Conservation (phyloP, 306 rosid genomes). For the Citrullus mucosospermus region DNA sequence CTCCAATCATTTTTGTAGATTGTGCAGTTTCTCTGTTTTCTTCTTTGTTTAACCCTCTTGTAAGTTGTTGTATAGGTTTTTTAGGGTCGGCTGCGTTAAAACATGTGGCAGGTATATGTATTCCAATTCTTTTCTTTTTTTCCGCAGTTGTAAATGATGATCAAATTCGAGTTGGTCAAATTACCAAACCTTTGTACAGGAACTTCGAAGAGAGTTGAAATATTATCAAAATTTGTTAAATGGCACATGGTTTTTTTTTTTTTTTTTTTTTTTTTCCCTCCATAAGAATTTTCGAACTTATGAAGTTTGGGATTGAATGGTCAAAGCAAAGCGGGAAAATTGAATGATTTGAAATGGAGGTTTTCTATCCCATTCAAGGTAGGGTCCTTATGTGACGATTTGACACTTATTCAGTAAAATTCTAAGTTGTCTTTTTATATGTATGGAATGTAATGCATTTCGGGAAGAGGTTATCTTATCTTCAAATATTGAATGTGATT, state of each 20-base stretch:
- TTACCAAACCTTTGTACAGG: slow-evolving; percentile 3
- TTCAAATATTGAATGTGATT: neutral
- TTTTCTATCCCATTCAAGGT: neutral
- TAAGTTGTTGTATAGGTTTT: slow-evolving; percentile 3
- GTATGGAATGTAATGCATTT: neutral
- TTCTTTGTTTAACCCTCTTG: neutral
- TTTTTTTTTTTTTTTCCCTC: too few species aligned
- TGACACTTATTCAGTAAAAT: neutral
- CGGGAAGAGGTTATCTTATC: neutral
- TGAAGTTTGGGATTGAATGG: neutral
- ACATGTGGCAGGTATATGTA: neutral
- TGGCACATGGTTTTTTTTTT: too few species aligned
- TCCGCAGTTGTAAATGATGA: slow-evolving; percentile 3
- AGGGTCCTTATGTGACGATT: neutral
- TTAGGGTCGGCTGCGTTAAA: neutral
- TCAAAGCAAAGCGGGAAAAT: too few species aligned
- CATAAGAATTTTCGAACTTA: too few species aligned
- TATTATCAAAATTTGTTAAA: neutral
- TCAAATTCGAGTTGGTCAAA: slow-evolving; percentile 1
- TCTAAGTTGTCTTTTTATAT: neutral
- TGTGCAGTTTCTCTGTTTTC: neutral
- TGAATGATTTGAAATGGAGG: neutral
- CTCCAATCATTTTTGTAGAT: slow-evolving; percentile 2
- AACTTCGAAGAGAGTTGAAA: neutral
- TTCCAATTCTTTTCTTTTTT: neutral